Evolutionary conservation across 768 basidiomycete species (phyloP).

Genomic region (Boletus vermiculosoides): DNA sequence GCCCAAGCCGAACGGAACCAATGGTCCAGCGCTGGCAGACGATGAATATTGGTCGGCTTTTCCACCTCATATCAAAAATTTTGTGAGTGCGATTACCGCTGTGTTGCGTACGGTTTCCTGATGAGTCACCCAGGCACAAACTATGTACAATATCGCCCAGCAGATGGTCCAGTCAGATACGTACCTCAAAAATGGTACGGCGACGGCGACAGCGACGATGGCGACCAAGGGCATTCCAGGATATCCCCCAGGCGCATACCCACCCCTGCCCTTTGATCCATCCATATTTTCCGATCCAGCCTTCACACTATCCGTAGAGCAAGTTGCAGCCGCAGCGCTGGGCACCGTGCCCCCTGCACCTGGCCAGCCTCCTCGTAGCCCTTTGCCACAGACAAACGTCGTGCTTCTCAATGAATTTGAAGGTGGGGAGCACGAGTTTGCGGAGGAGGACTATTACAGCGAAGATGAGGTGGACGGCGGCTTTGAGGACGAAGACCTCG

Average conservation of each 20-base stretch:
- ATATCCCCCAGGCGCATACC: slow-evolving; percentile 43
- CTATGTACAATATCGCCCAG: slow-evolving; percentile 68
- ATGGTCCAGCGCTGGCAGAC: slow-evolving; percentile 36
- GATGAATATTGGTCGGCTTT: slow-evolving; percentile 71
- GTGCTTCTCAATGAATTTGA: slow-evolving; percentile 41
- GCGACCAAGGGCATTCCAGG: slow-evolving; percentile 37
- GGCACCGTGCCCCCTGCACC: slow-evolving; percentile 29
- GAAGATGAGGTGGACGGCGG: slow-evolving; percentile 47
- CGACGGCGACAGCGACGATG: slow-evolving; percentile 30
- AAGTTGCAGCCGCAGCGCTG: slow-evolving; percentile 41
- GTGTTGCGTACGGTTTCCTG: slow-evolving; percentile 24
- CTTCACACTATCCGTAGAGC: slow-evolving; percentile 50
- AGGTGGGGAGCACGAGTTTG: slow-evolving; percentile 36
- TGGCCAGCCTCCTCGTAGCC: slow-evolving; percentile 34
- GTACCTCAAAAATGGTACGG: slow-evolving; percentile 38
- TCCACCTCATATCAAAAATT: slow-evolving; percentile 65
- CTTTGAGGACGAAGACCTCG: slow-evolving; percentile 39
- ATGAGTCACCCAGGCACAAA: slow-evolving; percentile 48
- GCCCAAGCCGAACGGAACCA: slow-evolving; percentile 24
- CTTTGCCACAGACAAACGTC: slow-evolving; percentile 34
- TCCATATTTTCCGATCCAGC: slow-evolving; percentile 54
- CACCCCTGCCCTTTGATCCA: slow-evolving; percentile 48
- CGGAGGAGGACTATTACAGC: slow-evolving; percentile 46
- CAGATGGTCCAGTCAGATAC: slow-evolving; percentile 54
- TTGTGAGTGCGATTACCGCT: slow-evolving; percentile 48